Base-by-base conservation (phyloP, 345 rosid genomes). In the Euclidium syriacum region DNA sequence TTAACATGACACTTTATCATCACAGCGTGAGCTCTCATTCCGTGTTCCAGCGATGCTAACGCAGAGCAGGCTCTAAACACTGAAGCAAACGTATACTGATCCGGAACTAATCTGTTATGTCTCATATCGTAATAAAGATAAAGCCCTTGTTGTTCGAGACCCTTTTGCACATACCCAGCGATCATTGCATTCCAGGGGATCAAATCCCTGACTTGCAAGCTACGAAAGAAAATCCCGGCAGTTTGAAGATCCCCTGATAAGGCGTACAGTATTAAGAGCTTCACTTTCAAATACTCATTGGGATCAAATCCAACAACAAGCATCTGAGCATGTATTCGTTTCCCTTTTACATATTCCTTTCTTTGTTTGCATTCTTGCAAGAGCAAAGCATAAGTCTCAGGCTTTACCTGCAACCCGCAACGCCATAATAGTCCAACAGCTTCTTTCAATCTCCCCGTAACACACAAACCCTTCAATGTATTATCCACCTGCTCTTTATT, bases 261-360 rank as follows among this genome's bases (percentile, higher is more conserved):
- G 24, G 85, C 74, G 75, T 81, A 79, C 14, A 83, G 72, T 47
- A 88, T 85, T 39, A 85, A 61, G 65, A 88, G 39, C 72, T 80
- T 88, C 40, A 70, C 81, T 75, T 77, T 78, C 59, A 88, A 33
- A 58, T 78, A 86, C 62, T 77, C 85, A 25, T 52, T 58, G 0
- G 74, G 77, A 53, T 52, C 35, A 72, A 71, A 75, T 5, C 87
- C 98, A 16, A 70, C 56, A 29, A 83, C 63, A 56, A 78, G 62
- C 87, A 88, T 88, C 25, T 86, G 96, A 15, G 85, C 79, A 58
- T 88, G 98, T 44, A 88, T 75, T 57, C 78, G 77, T 74, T 60
- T 84, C 52, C 84, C 90, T 46, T 27, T 72, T 14, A 15, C 16
- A 52, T 76, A 78, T 6, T 74, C 74, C 36, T 78, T 74, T 71